Base-by-base conservation (phyloP, 305 asterid genomes). In the Fraxinus latifolia region DNA sequence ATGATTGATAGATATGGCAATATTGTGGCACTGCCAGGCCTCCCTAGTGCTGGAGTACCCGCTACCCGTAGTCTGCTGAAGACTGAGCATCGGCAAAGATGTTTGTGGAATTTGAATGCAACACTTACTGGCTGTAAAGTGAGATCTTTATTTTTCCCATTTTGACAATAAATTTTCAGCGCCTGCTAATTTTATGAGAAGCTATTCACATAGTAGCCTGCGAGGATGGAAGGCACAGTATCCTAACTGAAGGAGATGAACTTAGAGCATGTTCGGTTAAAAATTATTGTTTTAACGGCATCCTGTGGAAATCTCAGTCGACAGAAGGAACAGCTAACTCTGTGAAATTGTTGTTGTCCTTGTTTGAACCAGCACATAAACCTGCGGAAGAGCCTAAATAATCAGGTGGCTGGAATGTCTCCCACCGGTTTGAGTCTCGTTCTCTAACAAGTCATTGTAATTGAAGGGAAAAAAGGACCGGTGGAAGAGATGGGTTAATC, bases 1-100 rank as follows among this genome's bases (percentile, higher is more conserved):
- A 95, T 58, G 97, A 93, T 82, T 89, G 86, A 74, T 92, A 89
- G 84, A 62, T 81, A 62, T 85, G 79, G 77, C 31, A 36, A 15
- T 79, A 70, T 12, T 25, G 31, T 29, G 34, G n/a, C 8, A 27
- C 17, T 67, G 36, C 36, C 68, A 55, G 11, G 39, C 73, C 67
- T 37, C 25, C 74, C 19, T 79, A 36, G 27, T 65, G 71, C 81
- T 81, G 47, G n/a, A 21, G 53, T 70, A 68, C 76, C 71, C 36
- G 55, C 71, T 42, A 3, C 7, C 67, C 0, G 74, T 60, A 78
- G 37, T 27, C 44, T 3, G 27, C 55, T 55, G 14, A 42, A 14
- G 39, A 25, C 53, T 68, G 76, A 23, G 78, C 79, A 73, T 70
- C 27, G 7, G 25, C 79, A 23, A 73, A 32, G 75, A 8, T 47